phyloP scores from a whole-genome alignment of 495 filamentous ascomycete genomes.

The Massariosphaeria phaeospora region DNA sequence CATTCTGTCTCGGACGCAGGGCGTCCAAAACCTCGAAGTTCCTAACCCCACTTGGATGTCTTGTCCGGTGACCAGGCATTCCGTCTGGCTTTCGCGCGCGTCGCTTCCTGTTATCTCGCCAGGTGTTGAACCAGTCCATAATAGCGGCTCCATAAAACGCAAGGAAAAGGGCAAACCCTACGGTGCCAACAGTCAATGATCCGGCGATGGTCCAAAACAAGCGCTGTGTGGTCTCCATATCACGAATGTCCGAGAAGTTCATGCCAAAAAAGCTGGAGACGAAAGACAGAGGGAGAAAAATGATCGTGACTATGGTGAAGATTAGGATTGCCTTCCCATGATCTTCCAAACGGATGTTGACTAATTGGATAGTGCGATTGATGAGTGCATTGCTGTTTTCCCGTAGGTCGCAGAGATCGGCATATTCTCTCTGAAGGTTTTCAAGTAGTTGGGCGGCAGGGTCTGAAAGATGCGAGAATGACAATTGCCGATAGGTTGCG shows the following conservation, averaged over 20 bases:
- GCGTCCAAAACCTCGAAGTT: constrained; percentile 29
- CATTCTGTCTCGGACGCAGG: constrained; percentile 10
- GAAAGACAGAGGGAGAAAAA: constrained; percentile 43
- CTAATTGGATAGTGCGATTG: constrained; percentile 42
- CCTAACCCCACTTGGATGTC: not conserved
- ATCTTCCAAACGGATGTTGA: constrained; percentile 44
- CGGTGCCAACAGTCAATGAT: constrained; percentile 36
- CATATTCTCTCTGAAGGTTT: constrained; percentile 39
- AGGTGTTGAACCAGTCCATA: constrained; percentile 32
- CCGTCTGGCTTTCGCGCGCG: not conserved
- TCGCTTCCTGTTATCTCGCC: constrained; percentile 31
- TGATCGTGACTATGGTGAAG: constrained; percentile 43
- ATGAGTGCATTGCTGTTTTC: constrained; percentile 42
- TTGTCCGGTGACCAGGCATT: not conserved
- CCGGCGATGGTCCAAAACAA: constrained; percentile 42
- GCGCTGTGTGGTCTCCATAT: constrained; percentile 37
- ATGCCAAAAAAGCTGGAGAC: constrained; percentile 43
- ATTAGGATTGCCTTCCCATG: constrained; percentile 44
- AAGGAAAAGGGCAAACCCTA: constrained; percentile 35
- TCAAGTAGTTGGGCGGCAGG: constrained; percentile 38
- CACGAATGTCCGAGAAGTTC: constrained; percentile 43
- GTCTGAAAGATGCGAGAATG: constrained; percentile 34
- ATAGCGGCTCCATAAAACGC: constrained; percentile 40
- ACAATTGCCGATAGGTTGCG: constrained; percentile 33
- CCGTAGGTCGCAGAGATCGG: constrained; percentile 38